Conservation (phyloP, 768 basidiomycete species). For the Lactarius sanguifluus region DNA sequence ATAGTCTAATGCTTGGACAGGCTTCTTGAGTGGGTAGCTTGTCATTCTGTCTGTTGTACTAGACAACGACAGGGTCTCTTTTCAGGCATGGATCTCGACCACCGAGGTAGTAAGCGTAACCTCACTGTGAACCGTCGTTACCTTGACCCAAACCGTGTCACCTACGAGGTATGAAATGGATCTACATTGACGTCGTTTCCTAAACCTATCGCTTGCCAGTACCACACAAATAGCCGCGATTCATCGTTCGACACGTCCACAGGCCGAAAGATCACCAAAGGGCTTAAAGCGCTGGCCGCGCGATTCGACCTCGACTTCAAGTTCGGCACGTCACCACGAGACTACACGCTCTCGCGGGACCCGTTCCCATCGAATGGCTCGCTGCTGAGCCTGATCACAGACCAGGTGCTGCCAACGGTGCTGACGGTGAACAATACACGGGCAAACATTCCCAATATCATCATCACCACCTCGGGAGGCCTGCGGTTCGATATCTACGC, state of each 20-base stretch:
- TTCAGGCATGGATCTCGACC: conserved; percentile 50
- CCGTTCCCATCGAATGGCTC: conserved; percentile 64
- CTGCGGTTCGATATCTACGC: conserved; percentile 65
- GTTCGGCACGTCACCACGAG: conserved; percentile 75
- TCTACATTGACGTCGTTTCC: not conserved
- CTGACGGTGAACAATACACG: conserved; percentile 65
- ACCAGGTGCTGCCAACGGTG: conserved; percentile 42
- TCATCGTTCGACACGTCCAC: conserved; percentile 58
- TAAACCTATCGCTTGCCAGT: conserved; percentile 40
- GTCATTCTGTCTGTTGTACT: not conserved
- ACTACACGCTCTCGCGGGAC: conserved; percentile 64
- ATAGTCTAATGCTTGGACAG: conserved; percentile 26
- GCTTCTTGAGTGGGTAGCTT: conserved; percentile 61
- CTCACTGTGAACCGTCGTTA: conserved; percentile 70
- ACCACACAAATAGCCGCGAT: conserved; percentile 57
- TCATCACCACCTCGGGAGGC: conserved; percentile 63
- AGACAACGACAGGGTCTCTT: conserved; percentile 6
- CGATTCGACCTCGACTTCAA: conserved; percentile 60
- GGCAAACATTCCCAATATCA: conserved; percentile 56
- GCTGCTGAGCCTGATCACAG: conserved; percentile 57
- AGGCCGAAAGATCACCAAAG: conserved; percentile 54
- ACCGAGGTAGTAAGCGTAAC: conserved; percentile 44
- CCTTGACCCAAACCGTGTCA: conserved; percentile 76
- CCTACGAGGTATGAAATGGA: conserved; percentile 54
- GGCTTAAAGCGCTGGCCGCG: conserved; percentile 52